Base-by-base conservation (phyloP, 2,329 filamentous ascomycete species). In the Aspergillus hiratsukae region DNA sequence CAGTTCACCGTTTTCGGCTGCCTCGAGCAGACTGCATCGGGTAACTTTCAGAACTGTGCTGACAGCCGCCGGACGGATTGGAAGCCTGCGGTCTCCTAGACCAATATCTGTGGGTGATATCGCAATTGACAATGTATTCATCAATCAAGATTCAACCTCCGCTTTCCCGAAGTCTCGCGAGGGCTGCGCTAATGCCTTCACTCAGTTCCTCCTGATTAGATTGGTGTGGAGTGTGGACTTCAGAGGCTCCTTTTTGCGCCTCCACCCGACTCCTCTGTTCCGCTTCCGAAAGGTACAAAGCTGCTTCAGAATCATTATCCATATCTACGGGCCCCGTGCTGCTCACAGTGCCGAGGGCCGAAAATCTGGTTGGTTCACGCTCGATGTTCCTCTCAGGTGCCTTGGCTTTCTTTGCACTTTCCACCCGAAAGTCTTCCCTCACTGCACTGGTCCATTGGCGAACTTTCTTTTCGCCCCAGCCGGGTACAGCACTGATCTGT, bases 381-480 rank as follows among this genome's bases (percentile, higher is more conserved):
- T 64, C 49, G 55, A 56, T 49, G 58, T 58, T 58, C 55, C 63
- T 54, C 48, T 51, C 52, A 61, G 67, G 66, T 14, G 78, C 61
- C n/a, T 74, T 77, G 41, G 79, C 72, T 62, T 77, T 89, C n/a
- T 82, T 83, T 1, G 89, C 83, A 66, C 87, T 88, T 65, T 86
- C 85, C 4, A 88, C 85, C 56, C 90, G 79, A 66, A 97, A 97
- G 0, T 91, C 90, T 73, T 96, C 91, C 58, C 90, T 84, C 1
- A 97, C 88, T 9, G 89, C 88, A 55, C 80, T 83, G 63, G 83
- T 87, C 93, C 93, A 97, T 56, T 86, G 84, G 73, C 89, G 88
- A 23, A 97, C 91, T 75, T 99, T 99, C 77, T 90, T 91, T 74
- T 95, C 90, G 35, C 94, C 94, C 92, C 92, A 99, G 1, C 94